phyloP scores from a whole-genome alignment of 371 early-diverging fungal genomes.

The Amoeboaphelidium protococcarum region DNA sequence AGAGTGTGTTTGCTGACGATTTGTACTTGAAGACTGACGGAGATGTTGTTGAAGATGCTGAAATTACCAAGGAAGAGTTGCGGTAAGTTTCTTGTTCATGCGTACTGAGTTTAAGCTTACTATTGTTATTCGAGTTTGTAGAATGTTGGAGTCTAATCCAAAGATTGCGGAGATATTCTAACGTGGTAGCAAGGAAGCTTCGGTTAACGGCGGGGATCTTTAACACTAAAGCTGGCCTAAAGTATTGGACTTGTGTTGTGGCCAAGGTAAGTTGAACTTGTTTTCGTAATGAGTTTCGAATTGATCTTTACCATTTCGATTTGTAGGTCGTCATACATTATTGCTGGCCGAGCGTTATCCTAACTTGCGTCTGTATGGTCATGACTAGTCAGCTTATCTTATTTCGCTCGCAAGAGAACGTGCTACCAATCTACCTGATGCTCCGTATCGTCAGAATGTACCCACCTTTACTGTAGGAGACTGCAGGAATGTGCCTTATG shows the following conservation, averaged over 20 bases:
- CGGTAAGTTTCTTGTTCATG: conserved; percentile 4
- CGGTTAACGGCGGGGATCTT: background rate
- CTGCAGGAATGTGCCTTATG: conserved; percentile 23
- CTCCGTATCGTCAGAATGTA: too few relatives aligned
- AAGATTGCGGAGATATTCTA: conserved; percentile 11
- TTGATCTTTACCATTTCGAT: too few relatives aligned
- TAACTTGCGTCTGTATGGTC: conserved; percentile 16
- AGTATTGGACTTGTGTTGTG: conserved; percentile 29
- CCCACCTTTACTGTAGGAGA: conserved; percentile 26
- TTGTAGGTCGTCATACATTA: conserved; percentile 18
- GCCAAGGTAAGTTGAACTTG: conserved; percentile 12
- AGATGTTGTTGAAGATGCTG: conserved; percentile 34
- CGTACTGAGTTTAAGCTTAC: too few relatives aligned
- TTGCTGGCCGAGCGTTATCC: conserved; percentile 21
- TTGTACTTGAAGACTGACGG: conserved; percentile 34
- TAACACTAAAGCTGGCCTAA: conserved; percentile 1
- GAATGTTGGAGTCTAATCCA: conserved; percentile 13
- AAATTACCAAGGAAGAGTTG: conserved; percentile 24
- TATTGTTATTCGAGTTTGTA: background rate
- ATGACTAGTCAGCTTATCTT: conserved; percentile 26
- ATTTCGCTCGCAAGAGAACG: conserved; percentile 16
- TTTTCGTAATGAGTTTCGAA: background rate
- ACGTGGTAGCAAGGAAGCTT: conserved; percentile 1
- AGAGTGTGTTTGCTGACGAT: conserved; percentile 16
- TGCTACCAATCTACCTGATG: conserved; percentile 4